Evolutionary conservation across 2,329 filamentous ascomycete genomes (phyloP), one percentile per base, ranked within the genome.

Genomic region (Aspergillus ustus): DNA sequence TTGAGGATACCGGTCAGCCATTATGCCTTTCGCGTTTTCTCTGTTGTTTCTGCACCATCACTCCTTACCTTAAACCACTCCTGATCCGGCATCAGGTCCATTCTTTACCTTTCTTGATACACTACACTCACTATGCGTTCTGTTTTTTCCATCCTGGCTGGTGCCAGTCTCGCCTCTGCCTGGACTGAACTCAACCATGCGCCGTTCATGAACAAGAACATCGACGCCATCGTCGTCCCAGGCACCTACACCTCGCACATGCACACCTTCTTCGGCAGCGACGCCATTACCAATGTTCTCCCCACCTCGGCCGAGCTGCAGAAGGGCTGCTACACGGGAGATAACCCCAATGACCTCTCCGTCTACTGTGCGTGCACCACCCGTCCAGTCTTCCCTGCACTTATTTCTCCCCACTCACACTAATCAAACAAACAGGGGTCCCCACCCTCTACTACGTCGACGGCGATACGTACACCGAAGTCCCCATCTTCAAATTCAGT

Each of bases 371-470:
- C 7, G 15, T 43, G 11, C 19, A n/a, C 29, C 20, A n/a, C 28
- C 20, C 11, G 9, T 34, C 5, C 5, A 34, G 2, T 34, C 31
- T 9, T 6, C 5, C 6, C 31, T 34, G 31, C 3, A 25, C 25
- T 5, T 25, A 2, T 5, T 2, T 25, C 25, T 25, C 3, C 3
- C 25, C 2, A 3, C 31, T 2, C 31, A 34, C 31, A 8, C 31
- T 34, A 11, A 34, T 13, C 31, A 9, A 9, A 6, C 2, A 8
- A 34, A 34, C 37, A 66, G 65, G 63, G 63, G 54, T 67, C 22
- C 65, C 65, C 3, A 63, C 65, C 4, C 59, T 67, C 29, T 67
- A 67, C 52, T 51, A 63, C 7, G 63, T 65, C 19, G 45, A 65
- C n/a, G 45, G 62, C n/a, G 50, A 51, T 4, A 67, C 44, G 22